Conservation (phyloP, 116 monocot species). For the Cymodocea nodosa region DNA sequence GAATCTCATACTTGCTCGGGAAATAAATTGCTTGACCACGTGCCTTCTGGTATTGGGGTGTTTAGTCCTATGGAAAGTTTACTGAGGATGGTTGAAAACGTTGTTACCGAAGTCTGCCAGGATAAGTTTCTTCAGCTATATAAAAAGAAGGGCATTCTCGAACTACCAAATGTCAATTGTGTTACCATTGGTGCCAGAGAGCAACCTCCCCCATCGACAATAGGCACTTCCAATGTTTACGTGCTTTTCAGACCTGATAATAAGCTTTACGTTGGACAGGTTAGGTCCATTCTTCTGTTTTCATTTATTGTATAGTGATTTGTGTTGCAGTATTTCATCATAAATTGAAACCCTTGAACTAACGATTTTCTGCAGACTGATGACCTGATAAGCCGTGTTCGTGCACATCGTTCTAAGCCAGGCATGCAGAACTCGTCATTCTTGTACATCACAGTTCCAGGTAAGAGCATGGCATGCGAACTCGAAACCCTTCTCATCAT, state of each 20-base stretch:
- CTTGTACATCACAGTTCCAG: slow-evolving; percentile 67
- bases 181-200: slow-evolving; percentile 53
- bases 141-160: slow-evolving; percentile 29
- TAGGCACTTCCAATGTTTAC: slow-evolving; percentile 70
- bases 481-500: slow-evolving; percentile 96
- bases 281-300: slow-evolving; percentile 9
- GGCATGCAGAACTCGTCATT: slow-evolving; percentile 47
- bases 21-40: slow-evolving; percentile 1
- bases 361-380: slow-evolving; percentile 52
- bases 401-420: slow-evolving; percentile 62
- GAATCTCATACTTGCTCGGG: neutral
- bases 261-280: slow-evolving; percentile 92
- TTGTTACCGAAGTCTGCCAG: slow-evolving; percentile 41
- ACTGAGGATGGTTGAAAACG: slow-evolving; percentile 42
- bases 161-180: slow-evolving; percentile 40
- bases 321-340: neutral
- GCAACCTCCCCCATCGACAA: slow-evolving; percentile 85
- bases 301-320: neutral
- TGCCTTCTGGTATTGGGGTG: slow-evolving; percentile 3
- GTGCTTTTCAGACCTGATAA: slow-evolving; percentile 66
- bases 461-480: slow-evolving; percentile 83
- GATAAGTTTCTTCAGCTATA: slow-evolving; percentile 48
- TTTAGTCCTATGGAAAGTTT: slow-evolving; percentile 5
- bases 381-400: slow-evolving; percentile 70
- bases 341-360: neutral